Evolutionary conservation across 1,284 basidiomycete species (phyloP).

Genomic region (Veloporphyrellus conicus): DNA sequence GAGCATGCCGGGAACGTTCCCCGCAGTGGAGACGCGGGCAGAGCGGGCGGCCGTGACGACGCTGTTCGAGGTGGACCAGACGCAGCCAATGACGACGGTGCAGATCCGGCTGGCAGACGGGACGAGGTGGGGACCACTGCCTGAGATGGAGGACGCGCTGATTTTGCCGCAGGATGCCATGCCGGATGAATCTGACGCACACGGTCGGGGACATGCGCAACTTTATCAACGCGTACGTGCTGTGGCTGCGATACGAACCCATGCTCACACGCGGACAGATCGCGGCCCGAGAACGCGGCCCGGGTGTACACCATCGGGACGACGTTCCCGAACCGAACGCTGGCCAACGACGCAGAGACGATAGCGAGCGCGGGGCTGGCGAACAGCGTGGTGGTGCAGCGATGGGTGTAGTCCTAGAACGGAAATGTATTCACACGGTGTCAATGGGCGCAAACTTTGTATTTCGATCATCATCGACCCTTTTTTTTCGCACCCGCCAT

Average conservation of each 20-base stretch:
- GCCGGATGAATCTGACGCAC: conserved; percentile 87
- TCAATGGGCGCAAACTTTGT: no score
- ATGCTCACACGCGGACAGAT: conserved; percentile 41
- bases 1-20: conserved; percentile 59
- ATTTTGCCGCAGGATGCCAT: conserved; percentile 59
- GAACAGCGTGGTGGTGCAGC: conserved; percentile 85
- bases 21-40: conserved; percentile 18
- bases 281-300: conserved; percentile 64
- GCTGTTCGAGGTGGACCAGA: conserved; percentile 78
- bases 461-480: not conserved
- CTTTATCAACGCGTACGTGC: conserved; percentile 85
- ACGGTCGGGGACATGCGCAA: conserved; percentile 83
- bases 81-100: conserved; percentile 82
- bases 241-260: not conserved
- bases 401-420: conserved; percentile 51
- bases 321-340: conserved; percentile 78
- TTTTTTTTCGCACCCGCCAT: conserved; percentile 40
- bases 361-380: conserved; percentile 71
- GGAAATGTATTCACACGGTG: conserved; percentile 20
- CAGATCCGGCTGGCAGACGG: conserved; percentile 91
- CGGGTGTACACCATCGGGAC: conserved; percentile 76
- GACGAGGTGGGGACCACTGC: no score
- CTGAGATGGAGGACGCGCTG: no score
- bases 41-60: conserved; percentile 46
- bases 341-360: conserved; percentile 66